Base-by-base conservation (phyloP, 1,139 yeast genomes). In the Pichia terricola region DNA sequence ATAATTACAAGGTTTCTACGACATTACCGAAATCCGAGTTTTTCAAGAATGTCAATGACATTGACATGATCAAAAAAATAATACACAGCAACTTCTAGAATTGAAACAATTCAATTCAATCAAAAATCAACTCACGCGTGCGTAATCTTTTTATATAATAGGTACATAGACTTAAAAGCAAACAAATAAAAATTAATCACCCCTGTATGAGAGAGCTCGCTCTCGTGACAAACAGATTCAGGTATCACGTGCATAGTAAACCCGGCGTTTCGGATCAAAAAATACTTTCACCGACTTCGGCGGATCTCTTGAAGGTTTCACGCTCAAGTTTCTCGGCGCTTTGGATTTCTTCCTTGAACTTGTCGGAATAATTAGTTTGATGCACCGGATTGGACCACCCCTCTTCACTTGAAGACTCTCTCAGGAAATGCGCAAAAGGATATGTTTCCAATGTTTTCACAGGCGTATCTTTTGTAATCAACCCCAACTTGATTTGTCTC, bases 371-470 rank as follows among this genome's bases (percentile, higher is more conserved):
- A 39, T 58, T 48, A 8, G 4, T 31, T 4, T 55, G 49, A 30
- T 51, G 22, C 4, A 34, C 39, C n/a, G 66, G 67, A 45, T 62
- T 67, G 32, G 59, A 66, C 79, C 80, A 77, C 3, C 79, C 79
- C 37, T 68, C 59, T 22, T 57, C 50, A 16, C 58, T 64, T 45
- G 59, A 62, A 38, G 58, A 56, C 22, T 63, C 61, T 35, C 61
- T 58, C 7, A 64, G 54, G 42, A 62, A 71, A 41, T 66, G 62
- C 1, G 76, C 75, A 58, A 81, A 81, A 28, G 88, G 88, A 56
- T 81, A 81, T 2, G 77, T 66, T 16, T 80, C 77, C 34, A 73
- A 59, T 0, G 88, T 81, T 53, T 70, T 74, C 30, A 79, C 56
- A 2, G 82, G 83, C 0, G 80, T 72, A 34, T 79, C 80, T 35